These are phyloP conservation scores for Nicotiana paniculata DNA, from an alignment of 257 asterid species.

Conservation along the genomic window DNA sequence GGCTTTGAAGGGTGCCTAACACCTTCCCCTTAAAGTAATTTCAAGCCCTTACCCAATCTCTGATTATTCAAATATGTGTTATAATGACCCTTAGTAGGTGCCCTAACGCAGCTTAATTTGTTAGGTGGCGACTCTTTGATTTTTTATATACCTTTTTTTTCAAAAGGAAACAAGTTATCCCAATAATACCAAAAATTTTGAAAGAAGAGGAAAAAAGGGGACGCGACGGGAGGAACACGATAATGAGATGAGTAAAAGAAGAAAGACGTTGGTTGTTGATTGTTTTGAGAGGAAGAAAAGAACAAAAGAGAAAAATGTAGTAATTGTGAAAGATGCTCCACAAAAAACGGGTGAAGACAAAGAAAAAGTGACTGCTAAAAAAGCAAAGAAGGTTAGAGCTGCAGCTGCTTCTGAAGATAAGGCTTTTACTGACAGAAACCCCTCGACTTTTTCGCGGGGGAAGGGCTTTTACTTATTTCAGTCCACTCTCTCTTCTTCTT, in stretches of 20 bases:
- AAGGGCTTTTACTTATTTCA: slow-evolving; percentile 11
- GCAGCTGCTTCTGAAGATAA: not conserved
- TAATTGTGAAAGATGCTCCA: not conserved
- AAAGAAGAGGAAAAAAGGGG: too few species aligned
- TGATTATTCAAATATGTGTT: too few species aligned
- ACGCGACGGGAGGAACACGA: not conserved
- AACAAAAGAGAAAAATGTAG: not conserved
- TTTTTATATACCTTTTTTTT: too few species aligned
- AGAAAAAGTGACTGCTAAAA: not conserved
- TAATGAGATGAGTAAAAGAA: not conserved
- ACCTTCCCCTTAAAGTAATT: too few species aligned
- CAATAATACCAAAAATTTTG: too few species aligned
- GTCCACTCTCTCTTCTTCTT: slow-evolving; percentile 12
- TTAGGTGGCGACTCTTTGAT: too few species aligned
- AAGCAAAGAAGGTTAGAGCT: not conserved
- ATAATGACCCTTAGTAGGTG: too few species aligned
- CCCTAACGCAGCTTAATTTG: too few species aligned
- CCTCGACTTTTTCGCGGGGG: slow-evolving; percentile 97
- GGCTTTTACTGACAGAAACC: slow-evolving; percentile 15
- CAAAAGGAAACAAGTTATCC: too few species aligned
- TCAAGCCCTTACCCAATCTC: too few species aligned
- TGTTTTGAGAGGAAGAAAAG: not conserved
- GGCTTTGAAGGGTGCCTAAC: too few species aligned
- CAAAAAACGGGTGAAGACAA: not conserved
- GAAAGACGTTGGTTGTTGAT: not conserved